Percentiles rank a stretch among this genome's conserved stretches.
Evolutionary conservation across 352 stramenopile genomes (phyloP).

Genomic region (Globisporangium ultimum): DNA sequence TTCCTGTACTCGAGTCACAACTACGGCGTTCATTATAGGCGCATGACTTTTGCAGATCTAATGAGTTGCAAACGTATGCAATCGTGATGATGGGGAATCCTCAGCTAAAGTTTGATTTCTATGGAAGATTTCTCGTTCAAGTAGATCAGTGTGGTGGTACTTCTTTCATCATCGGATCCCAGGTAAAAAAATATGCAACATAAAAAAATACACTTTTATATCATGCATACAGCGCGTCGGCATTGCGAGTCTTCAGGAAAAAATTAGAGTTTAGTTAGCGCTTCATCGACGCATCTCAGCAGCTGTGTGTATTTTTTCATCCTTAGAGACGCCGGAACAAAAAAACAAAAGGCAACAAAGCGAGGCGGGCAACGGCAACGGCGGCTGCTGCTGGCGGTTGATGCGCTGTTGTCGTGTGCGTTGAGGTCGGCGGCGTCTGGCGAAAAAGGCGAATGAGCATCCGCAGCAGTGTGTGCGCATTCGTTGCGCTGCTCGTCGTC

Average conservation of each 20-base stretch:
- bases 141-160: slow-evolving; percentile 41
- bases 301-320: slow-evolving; percentile 44
- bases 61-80: not conserved
- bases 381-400: no score
- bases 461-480: no score
- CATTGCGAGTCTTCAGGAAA: slow-evolving; percentile 38
- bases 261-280: slow-evolving; percentile 56
- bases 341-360: not conserved
- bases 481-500: no score
- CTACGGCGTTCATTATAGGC: not conserved
- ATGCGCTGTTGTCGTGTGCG: no score
- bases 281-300: slow-evolving; percentile 28
- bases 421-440: no score
- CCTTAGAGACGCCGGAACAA: slow-evolving; percentile 22
- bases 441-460: no score
- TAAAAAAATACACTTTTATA: not conserved
- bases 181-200: slow-evolving; percentile 8
- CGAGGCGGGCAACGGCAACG: not conserved
- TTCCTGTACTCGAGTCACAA: not conserved
- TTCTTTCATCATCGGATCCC: slow-evolving; percentile 28
- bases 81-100: slow-evolving; percentile 17
- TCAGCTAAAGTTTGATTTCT: slow-evolving; percentile 31
- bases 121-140: slow-evolving; percentile 38
- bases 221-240: not conserved
- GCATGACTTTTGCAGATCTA: not conserved